These are phyloP conservation scores for Chenopodium album DNA, from an alignment of 148 eudicot species.

Conservation along the genomic window DNA sequence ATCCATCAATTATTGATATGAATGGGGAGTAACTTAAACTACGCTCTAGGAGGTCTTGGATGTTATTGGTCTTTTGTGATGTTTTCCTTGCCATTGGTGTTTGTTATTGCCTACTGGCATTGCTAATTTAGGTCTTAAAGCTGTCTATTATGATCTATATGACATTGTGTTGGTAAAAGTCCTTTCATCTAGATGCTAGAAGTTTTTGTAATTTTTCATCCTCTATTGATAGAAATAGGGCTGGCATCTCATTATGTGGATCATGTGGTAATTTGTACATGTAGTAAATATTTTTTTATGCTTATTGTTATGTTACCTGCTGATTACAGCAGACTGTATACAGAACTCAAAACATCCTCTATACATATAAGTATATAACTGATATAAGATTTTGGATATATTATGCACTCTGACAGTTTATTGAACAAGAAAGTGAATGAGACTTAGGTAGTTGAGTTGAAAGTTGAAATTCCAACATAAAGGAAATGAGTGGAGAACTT, in stretches of 20 bases:
- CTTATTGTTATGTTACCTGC: neutral
- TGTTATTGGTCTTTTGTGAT: neutral
- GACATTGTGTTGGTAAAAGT: neutral
- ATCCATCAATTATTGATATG: neutral
- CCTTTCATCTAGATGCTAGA: no score
- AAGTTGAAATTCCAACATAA: neutral
- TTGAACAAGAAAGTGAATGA: neutral
- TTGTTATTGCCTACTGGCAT: neutral
- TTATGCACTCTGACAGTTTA: no score
- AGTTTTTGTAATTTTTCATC: no score
- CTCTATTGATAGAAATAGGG: neutral
- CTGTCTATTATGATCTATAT: no score
- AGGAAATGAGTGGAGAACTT: neutral
- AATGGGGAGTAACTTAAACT: neutral
- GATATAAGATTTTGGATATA: no score
- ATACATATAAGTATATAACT: no score
- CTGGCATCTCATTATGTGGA: neutral
- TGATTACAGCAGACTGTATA: no score
- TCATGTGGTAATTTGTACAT: neutral
- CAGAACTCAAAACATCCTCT: no score
- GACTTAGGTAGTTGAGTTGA: neutral
- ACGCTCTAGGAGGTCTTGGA: neutral
- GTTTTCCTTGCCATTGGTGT: neutral
- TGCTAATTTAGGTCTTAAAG: neutral
- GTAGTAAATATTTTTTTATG: neutral